Base-by-base conservation (phyloP, 2,329 filamentous ascomycete genomes). In the Cordyceps militaris region DNA sequence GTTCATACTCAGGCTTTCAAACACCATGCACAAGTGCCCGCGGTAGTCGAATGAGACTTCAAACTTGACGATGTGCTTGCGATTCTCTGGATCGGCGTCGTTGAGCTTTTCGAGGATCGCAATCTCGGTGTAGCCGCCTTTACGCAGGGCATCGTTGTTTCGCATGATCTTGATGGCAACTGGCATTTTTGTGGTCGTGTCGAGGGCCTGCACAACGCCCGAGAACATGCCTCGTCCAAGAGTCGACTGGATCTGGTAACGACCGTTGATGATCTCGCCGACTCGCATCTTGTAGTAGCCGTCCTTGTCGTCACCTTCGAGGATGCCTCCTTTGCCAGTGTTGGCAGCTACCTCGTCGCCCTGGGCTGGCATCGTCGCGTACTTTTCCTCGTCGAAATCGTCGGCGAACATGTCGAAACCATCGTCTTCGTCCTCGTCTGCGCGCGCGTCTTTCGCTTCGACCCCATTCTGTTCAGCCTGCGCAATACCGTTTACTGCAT, bases 91-190 rank as follows among this genome's bases (percentile, higher is more conserved):
- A 68, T 99, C 94, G 30, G 88, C 85, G 48, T 87, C 85, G 65
- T 88, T 91, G 57, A 99, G 83, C 67, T 93, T 92, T 68, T 94
- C 84, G 48, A 99, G 75, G 63, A 97, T 96, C 43, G 90, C 88
- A 69, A 97, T 95, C 71, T 99, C 94, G 59, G 94, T 97, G 71
- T 91, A 86, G 21, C 92, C 94, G 47, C 91, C 92, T 72, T 96
- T 97, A 63, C 86, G 82, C 71, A 97, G 87, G 13, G 90, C 89
- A 67, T 96, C 92, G 66, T 99, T 97, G 72, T 95, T 95, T 62
- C 94, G 89, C 73, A 97, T 96, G 66, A 99, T 94, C 75, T 99
- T 99, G 79, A 99, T 89, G 24, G 94, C 94, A 32, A 97, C 92
- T n/a, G 88, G 71, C 64, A 83, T 82, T 66, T 86, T 86, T 59